These are phyloP conservation scores for Allium sativum DNA, from an alignment of 106 monocot species.

Conservation along the genomic window DNA sequence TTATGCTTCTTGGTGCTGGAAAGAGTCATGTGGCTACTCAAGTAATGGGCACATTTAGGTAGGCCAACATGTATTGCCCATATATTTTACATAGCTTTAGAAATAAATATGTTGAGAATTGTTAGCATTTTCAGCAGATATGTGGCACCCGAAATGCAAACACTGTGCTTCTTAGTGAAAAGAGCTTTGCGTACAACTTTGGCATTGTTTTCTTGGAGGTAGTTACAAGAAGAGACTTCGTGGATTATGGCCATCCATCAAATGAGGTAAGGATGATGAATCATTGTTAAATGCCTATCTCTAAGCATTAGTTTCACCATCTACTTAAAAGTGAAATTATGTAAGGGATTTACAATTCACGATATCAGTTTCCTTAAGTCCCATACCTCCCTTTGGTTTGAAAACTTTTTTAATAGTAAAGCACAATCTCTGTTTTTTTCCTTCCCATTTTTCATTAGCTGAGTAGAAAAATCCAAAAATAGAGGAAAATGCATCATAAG, in stretches of 20 bases:
- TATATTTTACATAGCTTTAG: background rate
- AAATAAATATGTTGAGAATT: too few relatives aligned
- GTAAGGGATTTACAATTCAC: too few relatives aligned
- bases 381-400: too few relatives aligned
- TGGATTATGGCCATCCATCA: slow-evolving; percentile 55
- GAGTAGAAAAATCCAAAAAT: too few relatives aligned
- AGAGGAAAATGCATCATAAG: too few relatives aligned
- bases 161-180: slow-evolving; percentile 61
- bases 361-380: too few relatives aligned
- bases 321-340: too few relatives aligned
- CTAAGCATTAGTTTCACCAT: too few relatives aligned
- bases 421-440: too few relatives aligned
- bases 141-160: slow-evolving; percentile 74
- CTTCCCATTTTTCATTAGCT: too few relatives aligned
- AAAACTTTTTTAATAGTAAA: too few relatives aligned
- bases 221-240: slow-evolving; percentile 62
- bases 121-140: slow-evolving; percentile 23
- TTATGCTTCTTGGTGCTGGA: slow-evolving; percentile 53
- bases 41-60: slow-evolving; percentile 78
- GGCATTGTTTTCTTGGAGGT: slow-evolving; percentile 60
- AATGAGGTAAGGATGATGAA: slow-evolving; percentile 54
- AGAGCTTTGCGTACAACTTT: slow-evolving; percentile 65
- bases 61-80: background rate
- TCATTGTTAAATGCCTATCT: too few relatives aligned
- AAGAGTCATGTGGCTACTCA: slow-evolving; percentile 58